Percentiles rank a stretch among this genome's conserved stretches.
Evolutionary conservation across 2,329 filamentous ascomycete genomes (phyloP).

Genomic region (Plenodomus tracheiphilus): DNA sequence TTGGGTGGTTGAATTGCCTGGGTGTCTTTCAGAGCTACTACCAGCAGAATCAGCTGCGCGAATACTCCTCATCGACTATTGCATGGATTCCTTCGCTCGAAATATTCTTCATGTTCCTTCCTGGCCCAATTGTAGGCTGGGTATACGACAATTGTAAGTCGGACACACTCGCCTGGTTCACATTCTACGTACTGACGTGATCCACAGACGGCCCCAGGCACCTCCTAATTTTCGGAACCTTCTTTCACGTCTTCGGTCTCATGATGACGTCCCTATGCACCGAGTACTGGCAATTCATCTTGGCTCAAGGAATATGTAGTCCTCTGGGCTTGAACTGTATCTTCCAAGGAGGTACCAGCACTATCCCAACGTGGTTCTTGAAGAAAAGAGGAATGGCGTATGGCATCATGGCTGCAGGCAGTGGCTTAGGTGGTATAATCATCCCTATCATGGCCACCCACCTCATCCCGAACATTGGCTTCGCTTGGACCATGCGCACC

Average conservation of each 20-base stretch:
- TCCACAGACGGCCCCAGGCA: slow-evolving; percentile 55
- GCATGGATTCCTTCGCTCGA: slow-evolving; percentile 53
- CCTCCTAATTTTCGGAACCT: slow-evolving; percentile 56
- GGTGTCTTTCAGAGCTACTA: slow-evolving; percentile 55
- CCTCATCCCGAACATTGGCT: slow-evolving; percentile 58
- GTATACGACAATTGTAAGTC: slow-evolving; percentile 60
- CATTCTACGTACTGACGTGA: too few species aligned
- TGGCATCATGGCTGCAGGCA: slow-evolving; percentile 55
- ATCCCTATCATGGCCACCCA: slow-evolving; percentile 65
- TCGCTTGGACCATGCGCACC: slow-evolving; percentile 62
- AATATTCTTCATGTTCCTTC: slow-evolving; percentile 54
- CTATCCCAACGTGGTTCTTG: slow-evolving; percentile 53
- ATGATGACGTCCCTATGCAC: slow-evolving; percentile 66
- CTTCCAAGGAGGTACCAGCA: slow-evolving; percentile 56
- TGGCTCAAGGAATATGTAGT: slow-evolving; percentile 57
- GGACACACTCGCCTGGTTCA: too few species aligned
- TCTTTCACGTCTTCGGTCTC: slow-evolving; percentile 63
- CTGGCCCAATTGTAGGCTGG: slow-evolving; percentile 65
- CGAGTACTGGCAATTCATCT: slow-evolving; percentile 59
- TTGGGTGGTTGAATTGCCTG: slow-evolving; percentile 51
- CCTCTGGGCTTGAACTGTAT: slow-evolving; percentile 57
- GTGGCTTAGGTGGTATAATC: slow-evolving; percentile 59
- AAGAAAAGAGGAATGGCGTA: slow-evolving; percentile 54
- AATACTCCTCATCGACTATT: slow-evolving; percentile 46
- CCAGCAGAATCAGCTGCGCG: slow-evolving; percentile 44